phyloP scores from a whole-genome alignment of 306 rosid genomes.

The Rosa persica region DNA sequence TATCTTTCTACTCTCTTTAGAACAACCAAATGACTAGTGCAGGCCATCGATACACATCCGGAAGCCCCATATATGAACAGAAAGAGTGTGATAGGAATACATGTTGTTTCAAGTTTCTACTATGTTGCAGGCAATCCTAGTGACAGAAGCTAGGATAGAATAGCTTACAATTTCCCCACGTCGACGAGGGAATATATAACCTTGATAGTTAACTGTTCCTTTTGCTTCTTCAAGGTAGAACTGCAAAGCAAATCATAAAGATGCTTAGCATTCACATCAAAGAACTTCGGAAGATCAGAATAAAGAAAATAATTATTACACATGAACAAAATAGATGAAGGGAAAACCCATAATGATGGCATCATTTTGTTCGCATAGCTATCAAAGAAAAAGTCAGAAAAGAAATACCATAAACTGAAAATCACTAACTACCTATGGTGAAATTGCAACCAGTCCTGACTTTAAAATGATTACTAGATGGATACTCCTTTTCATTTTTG shows the following conservation, averaged over 20 bases:
- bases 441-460: neutral
- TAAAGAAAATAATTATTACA: constrained; percentile 11
- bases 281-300: neutral
- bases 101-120: neutral
- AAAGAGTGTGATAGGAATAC: neutral
- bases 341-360: neutral
- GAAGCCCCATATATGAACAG: neutral
- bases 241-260: constrained; percentile 41
- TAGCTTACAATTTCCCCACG: constrained; percentile 74
- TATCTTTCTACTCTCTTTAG: neutral
- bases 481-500: neutral
- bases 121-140: neutral
- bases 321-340: neutral
- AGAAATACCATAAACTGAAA: neutral
- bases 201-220: constrained; percentile 90
- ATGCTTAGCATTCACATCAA: neutral
- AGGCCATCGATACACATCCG: neutral
- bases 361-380: neutral
- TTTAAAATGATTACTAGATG: neutral
- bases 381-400: neutral
- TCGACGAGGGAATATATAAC: constrained; percentile 79
- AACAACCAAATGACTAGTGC: neutral
- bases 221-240: constrained; percentile 91
- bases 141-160: constrained; percentile 12
- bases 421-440: neutral